Conservation (phyloP, 1,139 yeast species). For the Debaryomyces subglobosus region DNA sequence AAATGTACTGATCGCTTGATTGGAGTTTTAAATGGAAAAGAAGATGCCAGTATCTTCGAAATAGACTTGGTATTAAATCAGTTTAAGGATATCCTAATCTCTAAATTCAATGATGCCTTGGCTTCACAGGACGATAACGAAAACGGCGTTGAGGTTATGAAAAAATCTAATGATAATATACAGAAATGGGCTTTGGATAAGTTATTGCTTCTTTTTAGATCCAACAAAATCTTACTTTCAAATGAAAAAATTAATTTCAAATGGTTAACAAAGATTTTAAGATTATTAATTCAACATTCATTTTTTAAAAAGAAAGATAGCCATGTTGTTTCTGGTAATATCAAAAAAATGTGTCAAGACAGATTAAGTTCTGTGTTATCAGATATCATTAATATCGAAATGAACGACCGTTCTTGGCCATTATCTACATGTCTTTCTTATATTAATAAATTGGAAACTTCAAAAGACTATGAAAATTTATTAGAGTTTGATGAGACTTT, state of each 20-base stretch:
- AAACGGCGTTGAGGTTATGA: conserved; percentile 18
- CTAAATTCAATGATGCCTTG: conserved; percentile 26
- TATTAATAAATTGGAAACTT: conserved; percentile 29
- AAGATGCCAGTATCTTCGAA: conserved; percentile 18
- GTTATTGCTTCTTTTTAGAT: conserved; percentile 58
- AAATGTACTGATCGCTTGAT: conserved; percentile 63
- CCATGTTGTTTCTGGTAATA: conserved; percentile 28
- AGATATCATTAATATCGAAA: conserved; percentile 52
- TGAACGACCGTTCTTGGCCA: conserved; percentile 65
- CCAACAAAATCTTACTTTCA: conserved; percentile 39
- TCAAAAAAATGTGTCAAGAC: conserved; percentile 53
- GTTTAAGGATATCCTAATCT: conserved; percentile 27
- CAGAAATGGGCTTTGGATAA: conserved; percentile 73
- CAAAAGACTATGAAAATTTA: conserved; percentile 30
- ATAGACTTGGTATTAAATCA: conserved; percentile 18
- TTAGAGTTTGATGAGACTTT: conserved; percentile 60
- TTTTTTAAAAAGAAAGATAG: conserved; percentile 45
- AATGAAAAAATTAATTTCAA: conserved; percentile 8
- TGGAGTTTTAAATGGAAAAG: conserved; percentile 31
- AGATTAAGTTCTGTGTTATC: conserved; percentile 67
- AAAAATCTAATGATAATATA: conserved; percentile 42
- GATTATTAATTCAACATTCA: conserved; percentile 54
- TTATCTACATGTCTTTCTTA: conserved; percentile 39
- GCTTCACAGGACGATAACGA: conserved; percentile 21
- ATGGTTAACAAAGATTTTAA: conserved; percentile 50